Evolutionary conservation across 2,329 filamentous ascomycete species (phyloP).

Genomic region (Ceratocystis diversiconidia): DNA sequence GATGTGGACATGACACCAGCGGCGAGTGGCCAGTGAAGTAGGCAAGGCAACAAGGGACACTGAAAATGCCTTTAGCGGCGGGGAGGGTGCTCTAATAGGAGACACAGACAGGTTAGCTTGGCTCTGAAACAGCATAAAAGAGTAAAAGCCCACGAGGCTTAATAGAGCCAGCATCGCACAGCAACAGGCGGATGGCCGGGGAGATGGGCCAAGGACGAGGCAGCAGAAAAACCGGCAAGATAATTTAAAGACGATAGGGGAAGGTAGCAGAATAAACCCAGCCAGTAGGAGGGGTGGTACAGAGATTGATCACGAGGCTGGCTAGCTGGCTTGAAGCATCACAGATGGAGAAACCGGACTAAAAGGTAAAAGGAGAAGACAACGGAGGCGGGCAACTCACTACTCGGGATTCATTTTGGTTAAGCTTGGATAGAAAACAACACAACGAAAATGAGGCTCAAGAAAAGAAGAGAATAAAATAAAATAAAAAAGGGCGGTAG

Average conservation of each 20-base stretch:
- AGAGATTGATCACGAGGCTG: background rate
- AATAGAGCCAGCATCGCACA: too few relatives aligned
- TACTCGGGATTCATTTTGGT: conserved; percentile 82
- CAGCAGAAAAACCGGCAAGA: background rate
- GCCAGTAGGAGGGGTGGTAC: background rate
- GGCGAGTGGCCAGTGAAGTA: background rate
- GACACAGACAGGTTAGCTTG: background rate
- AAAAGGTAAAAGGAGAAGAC: background rate
- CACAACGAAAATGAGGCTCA: conserved; percentile 7
- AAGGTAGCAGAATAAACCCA: background rate
- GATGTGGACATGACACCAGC: background rate
- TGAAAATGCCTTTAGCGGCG: background rate
- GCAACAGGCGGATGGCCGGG: background rate
- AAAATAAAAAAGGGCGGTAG: background rate
- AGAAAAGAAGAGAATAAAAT: background rate
- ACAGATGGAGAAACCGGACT: background rate
- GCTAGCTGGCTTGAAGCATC: background rate
- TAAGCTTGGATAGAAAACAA: conserved; percentile 18
- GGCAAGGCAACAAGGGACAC: background rate
- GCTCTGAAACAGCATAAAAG: background rate
- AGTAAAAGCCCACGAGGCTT: background rate
- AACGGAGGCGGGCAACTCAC: conserved; percentile 39
- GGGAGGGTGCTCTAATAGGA: background rate
- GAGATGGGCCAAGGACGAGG: conserved; percentile 6
- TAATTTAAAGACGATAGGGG: too few relatives aligned